Evolutionary conservation across 176 grass and related monocot species (phyloP).

Genomic region (Oryza punctata): DNA sequence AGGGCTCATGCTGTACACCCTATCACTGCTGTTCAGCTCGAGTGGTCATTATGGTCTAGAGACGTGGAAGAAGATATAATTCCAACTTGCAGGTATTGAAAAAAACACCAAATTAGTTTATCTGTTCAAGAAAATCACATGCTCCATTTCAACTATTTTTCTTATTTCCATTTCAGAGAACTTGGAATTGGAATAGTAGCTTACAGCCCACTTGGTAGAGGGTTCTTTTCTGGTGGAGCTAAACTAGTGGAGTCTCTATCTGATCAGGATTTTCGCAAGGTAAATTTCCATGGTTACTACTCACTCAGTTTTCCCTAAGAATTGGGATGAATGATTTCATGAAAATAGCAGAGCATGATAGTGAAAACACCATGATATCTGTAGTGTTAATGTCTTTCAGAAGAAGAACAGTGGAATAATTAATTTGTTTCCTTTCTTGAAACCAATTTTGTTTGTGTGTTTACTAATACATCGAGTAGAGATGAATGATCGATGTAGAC

Average conservation of each 20-base stretch:
- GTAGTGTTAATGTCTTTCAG: background rate
- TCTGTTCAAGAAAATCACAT: background rate
- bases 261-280: conserved; percentile 59
- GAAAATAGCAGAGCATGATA: background rate
- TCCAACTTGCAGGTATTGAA: conserved; percentile 58
- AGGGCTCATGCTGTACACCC: conserved; percentile 77
- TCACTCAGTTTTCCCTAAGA: background rate
- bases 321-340: background rate
- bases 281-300: conserved; percentile 3
- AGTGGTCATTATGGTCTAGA: conserved; percentile 73
- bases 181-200: conserved; percentile 57
- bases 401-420: background rate
- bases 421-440: background rate
- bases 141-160: background rate
- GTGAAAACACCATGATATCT: background rate
- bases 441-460: background rate
- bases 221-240: conserved; percentile 58
- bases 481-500: background rate
- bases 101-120: background rate
- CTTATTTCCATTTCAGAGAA: conserved; percentile 23
- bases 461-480: background rate
- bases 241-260: conserved; percentile 49
- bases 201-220: conserved; percentile 70
- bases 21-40: conserved; percentile 57
- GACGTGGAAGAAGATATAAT: conserved; percentile 62